Evolutionary conservation across 257 asterid species (phyloP).

Genomic region (Cruciata laevipes): DNA sequence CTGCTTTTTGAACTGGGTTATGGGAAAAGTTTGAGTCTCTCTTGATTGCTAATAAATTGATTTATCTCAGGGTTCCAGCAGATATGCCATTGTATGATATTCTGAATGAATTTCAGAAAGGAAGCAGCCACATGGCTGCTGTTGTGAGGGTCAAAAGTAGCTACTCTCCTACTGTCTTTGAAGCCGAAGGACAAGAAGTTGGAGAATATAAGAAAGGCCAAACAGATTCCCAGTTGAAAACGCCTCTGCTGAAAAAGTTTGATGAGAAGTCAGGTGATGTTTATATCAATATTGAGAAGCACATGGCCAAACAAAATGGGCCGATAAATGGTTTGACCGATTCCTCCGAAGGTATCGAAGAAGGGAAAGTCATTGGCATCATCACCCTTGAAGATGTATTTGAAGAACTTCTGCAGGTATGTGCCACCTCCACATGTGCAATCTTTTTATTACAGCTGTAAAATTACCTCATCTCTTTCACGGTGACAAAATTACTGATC

Average conservation of each 20-base stretch:
- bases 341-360: slow-evolving; percentile 52
- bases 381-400: slow-evolving; percentile 96
- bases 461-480: background rate
- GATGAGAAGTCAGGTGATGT: slow-evolving; percentile 33
- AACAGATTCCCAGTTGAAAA: slow-evolving; percentile 39
- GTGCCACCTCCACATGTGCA: slow-evolving; percentile 13
- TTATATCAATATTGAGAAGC: slow-evolving; percentile 43
- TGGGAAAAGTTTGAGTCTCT: background rate
- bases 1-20: background rate
- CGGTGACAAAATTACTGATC: background rate
- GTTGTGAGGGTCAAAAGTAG: slow-evolving; percentile 72
- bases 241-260: slow-evolving; percentile 46
- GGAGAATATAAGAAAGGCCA: slow-evolving; percentile 22
- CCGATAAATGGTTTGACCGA: slow-evolving; percentile 22
- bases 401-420: slow-evolving; percentile 94
- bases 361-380: slow-evolving; percentile 92
- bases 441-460: background rate
- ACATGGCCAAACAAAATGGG: slow-evolving; percentile 34
- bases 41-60: background rate
- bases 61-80: slow-evolving; percentile 68
- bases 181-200: slow-evolving; percentile 23
- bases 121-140: slow-evolving; percentile 99
- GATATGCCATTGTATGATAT: slow-evolving; percentile 96
- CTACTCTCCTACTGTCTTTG: slow-evolving; percentile 21
- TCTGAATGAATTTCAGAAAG: slow-evolving; percentile 93